These are phyloP conservation scores for Urostyla sp. DNA, from an alignment of 73 alveolate species.

Conservation along the genomic window DNA sequence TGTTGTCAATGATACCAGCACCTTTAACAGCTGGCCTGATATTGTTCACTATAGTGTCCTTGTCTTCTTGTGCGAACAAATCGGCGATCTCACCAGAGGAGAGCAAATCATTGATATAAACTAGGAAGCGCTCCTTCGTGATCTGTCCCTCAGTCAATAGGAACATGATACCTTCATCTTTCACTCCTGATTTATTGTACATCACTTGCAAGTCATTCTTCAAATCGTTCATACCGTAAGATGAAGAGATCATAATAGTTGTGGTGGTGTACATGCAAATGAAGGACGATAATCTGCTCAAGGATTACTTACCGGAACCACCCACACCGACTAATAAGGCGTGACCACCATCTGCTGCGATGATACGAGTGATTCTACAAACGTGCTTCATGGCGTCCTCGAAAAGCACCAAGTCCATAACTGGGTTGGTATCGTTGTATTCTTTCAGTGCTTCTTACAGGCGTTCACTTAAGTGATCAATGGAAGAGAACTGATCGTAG, in stretches of 20 bases:
- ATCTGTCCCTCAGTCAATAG: conserved; percentile 99
- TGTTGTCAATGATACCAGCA: conserved; percentile 96
- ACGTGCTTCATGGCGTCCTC: conserved; percentile 99
- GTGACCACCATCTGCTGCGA: conserved; percentile 99
- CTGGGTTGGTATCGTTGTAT: conserved; percentile 98
- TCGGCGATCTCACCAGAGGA: conserved; percentile 99
- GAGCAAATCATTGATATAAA: conserved; percentile 98
- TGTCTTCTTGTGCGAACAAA: conserved; percentile 98
- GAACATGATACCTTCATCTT: conserved; percentile 99
- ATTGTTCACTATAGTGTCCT: conserved; percentile 93
- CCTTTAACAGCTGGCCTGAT: conserved; percentile 96
- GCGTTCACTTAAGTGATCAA: conserved; percentile 66
- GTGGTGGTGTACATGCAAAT: conserved; percentile 84
- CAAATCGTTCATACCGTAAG: conserved; percentile 97
- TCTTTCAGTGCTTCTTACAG: conserved; percentile 96
- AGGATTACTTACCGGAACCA: conserved; percentile 99
- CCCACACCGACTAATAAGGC: conserved; percentile 99
- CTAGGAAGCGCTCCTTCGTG: conserved; percentile 99
- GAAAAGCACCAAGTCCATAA: conserved; percentile 99
- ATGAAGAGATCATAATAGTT: conserved; percentile 93
- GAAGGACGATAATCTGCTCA: conserved; percentile 97
- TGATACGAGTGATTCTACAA: conserved; percentile 98
- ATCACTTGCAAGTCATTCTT: conserved; percentile 97
- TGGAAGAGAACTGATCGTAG: conserved; percentile 69
- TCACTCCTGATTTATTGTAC: conserved; percentile 95